phyloP scores from a whole-genome alignment of 2,329 filamentous ascomycete species.

The Ramichloridium luteum region DNA sequence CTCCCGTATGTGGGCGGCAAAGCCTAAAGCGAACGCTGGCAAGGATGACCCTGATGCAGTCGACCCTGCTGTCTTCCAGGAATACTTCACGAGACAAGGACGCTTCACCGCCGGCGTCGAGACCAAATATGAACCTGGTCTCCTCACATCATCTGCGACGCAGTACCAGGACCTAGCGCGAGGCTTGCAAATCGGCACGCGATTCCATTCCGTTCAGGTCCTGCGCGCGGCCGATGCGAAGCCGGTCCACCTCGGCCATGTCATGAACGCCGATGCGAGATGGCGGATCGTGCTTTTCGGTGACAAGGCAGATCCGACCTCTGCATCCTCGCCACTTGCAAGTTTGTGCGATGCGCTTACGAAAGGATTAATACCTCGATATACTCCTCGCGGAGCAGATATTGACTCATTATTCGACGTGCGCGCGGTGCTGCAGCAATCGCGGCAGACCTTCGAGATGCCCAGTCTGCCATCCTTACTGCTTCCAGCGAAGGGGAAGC shows the following conservation, averaged over 20 bases:
- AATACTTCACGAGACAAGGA: conserved; percentile 21
- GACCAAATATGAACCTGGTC: conserved; percentile 18
- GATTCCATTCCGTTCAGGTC: conserved; percentile 23
- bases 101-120: conserved; percentile 25
- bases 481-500: conserved; percentile 30
- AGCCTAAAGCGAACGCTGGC: conserved; percentile 16
- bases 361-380: conserved; percentile 17
- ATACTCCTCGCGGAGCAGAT: conserved; percentile 27
- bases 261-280: conserved; percentile 24
- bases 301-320: conserved; percentile 10
- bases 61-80: conserved; percentile 24
- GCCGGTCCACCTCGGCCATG: conserved; percentile 24
- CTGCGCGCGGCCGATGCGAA: conserved; percentile 25
- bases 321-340: conserved; percentile 11
- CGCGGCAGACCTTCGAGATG: conserved; percentile 19
- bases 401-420: conserved; percentile 46
- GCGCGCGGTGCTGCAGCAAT: conserved; percentile 22
- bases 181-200: conserved; percentile 21
- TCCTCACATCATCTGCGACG: conserved; percentile 14
- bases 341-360: conserved; percentile 16
- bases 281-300: conserved; percentile 25
- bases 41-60: conserved; percentile 18
- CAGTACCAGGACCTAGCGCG: conserved; percentile 20
- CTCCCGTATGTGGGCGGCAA: conserved; percentile 34
- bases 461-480: conserved; percentile 33